Evolutionary conservation across 495 filamentous ascomycete species (phyloP).

Genomic region (Rhypophila decipiens): DNA sequence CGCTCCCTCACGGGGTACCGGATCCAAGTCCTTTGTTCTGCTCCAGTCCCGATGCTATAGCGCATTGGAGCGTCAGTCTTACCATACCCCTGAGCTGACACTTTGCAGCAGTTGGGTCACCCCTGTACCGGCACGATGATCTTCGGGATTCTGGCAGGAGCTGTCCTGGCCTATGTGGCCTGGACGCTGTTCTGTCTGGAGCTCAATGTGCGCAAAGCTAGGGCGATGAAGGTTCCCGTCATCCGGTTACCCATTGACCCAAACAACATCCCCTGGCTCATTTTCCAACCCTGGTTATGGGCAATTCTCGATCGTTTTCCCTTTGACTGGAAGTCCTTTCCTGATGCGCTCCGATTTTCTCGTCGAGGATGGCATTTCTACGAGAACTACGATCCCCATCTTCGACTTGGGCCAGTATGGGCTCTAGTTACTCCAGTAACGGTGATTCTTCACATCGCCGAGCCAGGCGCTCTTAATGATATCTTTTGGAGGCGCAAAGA

Average conservation of each 20-base stretch:
- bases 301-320: constrained; percentile 9
- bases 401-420: constrained; percentile 12
- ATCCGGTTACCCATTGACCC: constrained; percentile 13
- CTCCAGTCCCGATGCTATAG: no score
- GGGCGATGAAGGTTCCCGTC: constrained; percentile 6
- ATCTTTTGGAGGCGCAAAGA: constrained; percentile 31
- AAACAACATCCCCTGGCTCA: constrained; percentile 12
- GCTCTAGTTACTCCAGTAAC: constrained; percentile 33
- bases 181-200: constrained; percentile 9
- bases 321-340: constrained; percentile 8
- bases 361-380: constrained; percentile 13
- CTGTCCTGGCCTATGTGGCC: constrained; percentile 3
- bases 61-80: no score
- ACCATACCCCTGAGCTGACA: no score
- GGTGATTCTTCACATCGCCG: constrained; percentile 33
- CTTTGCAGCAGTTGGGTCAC: no score
- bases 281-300: constrained; percentile 13
- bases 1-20: no score
- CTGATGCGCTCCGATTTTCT: constrained; percentile 12
- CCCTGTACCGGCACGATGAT: no score
- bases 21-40: no score
- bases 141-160: neutral
- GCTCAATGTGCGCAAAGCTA: constrained; percentile 9
- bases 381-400: constrained; percentile 6
- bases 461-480: constrained; percentile 33